Evolutionary conservation across 805 yeast species (phyloP), one percentile per base, ranked within the genome.

Genomic region (Kodamaea jinghongensis): DNA sequence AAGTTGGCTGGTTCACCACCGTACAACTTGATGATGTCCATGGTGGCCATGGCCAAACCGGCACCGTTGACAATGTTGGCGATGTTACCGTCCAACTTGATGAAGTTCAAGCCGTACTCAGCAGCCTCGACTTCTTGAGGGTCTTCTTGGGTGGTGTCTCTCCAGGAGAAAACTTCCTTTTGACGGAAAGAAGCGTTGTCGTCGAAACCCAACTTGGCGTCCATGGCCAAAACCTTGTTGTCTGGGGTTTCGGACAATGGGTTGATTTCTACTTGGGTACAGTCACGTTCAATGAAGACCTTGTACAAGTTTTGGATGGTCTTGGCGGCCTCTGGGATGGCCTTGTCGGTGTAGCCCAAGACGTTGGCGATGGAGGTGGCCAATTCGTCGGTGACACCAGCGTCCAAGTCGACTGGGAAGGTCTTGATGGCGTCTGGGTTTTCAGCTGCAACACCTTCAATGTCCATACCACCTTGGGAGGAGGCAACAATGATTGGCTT

Each of bases 41-140:
- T 90, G 51, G 99, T 93, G 56, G 99, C 99, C 99, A 93, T 93
- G 58, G 99, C 99, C 64, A 93, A 79, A 69, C 99, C 99, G 44
- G 99, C 99, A 76, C 99, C 99, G 70, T 93, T 93, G 65, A 93
- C 99, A 48, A 93, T 77, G 76, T 96, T 91, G 57, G 99, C 99
- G 61, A 93, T 91, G 78, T 89, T 87, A 70, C 99, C 99, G 62
- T 91, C 95, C 63, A 93, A 82, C 75, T 93, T 93, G 75, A 93
- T 95, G 69, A 91, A 93, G 76, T 93, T 93, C 60, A 93, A 79
- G 57, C 89, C 93, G 60, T 80, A 84, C 67, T 87, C 71, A 57
- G 93, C 75, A 48, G 99, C 99, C 66, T 78, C 83, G 54, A 88
- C 88, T 73, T 91, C 99, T 69, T 91, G 93, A 38, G 96, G 90